Percentiles rank a stretch among this genome's conserved stretches.
Evolutionary conservation across 2,329 filamentous ascomycete genomes (phyloP).

Genomic region (Lomentospora prolificans): DNA sequence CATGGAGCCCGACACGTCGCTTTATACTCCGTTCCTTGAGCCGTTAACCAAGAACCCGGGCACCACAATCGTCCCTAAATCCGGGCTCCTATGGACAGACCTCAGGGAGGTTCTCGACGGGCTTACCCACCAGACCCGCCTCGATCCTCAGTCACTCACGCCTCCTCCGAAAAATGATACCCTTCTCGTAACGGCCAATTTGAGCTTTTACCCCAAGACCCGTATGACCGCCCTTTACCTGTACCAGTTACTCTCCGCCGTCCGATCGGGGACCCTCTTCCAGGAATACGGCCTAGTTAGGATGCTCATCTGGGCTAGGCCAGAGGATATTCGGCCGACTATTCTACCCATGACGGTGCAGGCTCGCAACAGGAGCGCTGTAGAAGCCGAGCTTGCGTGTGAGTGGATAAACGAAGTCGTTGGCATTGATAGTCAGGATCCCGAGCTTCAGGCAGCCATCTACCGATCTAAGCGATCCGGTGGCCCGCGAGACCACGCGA

Average conservation of each 20-base stretch:
- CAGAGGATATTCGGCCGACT: constrained; percentile 42
- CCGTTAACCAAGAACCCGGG: constrained; percentile 41
- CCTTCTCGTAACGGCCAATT: constrained; percentile 62
- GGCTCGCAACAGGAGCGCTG: constrained; percentile 43
- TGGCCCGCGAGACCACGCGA: constrained; percentile 32
- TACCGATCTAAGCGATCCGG: constrained; percentile 25
- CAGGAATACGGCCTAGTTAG: constrained; percentile 71
- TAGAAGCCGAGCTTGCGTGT: constrained; percentile 52
- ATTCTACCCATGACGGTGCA: constrained; percentile 52
- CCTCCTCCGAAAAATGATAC: constrained; percentile 54
- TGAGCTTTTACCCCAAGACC: constrained; percentile 44
- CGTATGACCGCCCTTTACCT: constrained; percentile 44
- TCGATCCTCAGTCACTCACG: constrained; percentile 26
- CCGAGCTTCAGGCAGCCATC: constrained; percentile 25
- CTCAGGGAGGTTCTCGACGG: constrained; percentile 41
- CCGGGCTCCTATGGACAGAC: constrained; percentile 51
- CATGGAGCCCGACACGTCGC: constrained; percentile 57
- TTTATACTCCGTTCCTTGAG: constrained; percentile 52
- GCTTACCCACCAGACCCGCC: constrained; percentile 44
- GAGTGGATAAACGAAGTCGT: constrained; percentile 52
- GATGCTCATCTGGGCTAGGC: constrained; percentile 63
- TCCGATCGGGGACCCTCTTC: constrained; percentile 50
- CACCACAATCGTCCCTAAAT: constrained; percentile 41
- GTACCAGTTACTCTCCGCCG: constrained; percentile 50
- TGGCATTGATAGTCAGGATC: constrained; percentile 22